These are phyloP conservation scores for Dicorynia guianensis DNA, from an alignment of 306 rosid species.

Conservation along the genomic window DNA sequence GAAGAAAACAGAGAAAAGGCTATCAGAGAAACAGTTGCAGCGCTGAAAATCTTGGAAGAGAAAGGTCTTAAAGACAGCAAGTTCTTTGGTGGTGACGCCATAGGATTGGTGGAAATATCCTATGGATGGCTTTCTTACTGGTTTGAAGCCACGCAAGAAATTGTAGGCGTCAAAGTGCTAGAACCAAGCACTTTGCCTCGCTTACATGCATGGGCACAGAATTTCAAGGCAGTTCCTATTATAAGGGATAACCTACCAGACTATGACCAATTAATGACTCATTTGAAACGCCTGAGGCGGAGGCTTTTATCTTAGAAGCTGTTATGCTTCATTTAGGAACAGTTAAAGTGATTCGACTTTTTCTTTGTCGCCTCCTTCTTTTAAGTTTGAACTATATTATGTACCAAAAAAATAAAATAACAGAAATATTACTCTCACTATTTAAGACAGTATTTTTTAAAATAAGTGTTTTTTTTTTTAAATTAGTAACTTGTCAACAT, in stretches of 20 bases:
- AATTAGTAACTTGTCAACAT: too few species aligned
- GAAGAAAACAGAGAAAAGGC: slow-evolving; percentile 40
- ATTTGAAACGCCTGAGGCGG: not conserved
- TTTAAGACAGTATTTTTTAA: too few species aligned
- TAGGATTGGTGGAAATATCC: slow-evolving; percentile 49
- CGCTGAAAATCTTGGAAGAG: slow-evolving; percentile 38
- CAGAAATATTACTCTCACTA: too few species aligned
- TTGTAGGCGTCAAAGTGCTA: slow-evolving; percentile 26
- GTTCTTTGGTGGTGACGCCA: slow-evolving; percentile 43
- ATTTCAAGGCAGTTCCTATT: slow-evolving; percentile 27
- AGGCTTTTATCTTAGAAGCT: not conserved
- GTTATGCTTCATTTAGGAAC: too few species aligned
- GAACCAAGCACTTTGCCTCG: slow-evolving; percentile 33
- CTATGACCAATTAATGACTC: not conserved
- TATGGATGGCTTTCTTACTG: slow-evolving; percentile 35
- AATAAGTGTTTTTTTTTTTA: too few species aligned
- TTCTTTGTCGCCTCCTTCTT: too few species aligned
- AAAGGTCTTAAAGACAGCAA: slow-evolving; percentile 36
- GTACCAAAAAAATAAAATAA: too few species aligned
- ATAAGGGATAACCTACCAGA: slow-evolving; percentile 41
- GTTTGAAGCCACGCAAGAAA: slow-evolving; percentile 27
- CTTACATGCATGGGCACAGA: slow-evolving; percentile 41
- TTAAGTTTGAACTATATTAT: too few species aligned
- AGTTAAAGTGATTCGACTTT: too few species aligned
- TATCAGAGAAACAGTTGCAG: slow-evolving; percentile 13